These are phyloP conservation scores for Stachybotrys echinatus DNA, from an alignment of 2,329 filamentous ascomycete genomes.

Conservation along the genomic window DNA sequence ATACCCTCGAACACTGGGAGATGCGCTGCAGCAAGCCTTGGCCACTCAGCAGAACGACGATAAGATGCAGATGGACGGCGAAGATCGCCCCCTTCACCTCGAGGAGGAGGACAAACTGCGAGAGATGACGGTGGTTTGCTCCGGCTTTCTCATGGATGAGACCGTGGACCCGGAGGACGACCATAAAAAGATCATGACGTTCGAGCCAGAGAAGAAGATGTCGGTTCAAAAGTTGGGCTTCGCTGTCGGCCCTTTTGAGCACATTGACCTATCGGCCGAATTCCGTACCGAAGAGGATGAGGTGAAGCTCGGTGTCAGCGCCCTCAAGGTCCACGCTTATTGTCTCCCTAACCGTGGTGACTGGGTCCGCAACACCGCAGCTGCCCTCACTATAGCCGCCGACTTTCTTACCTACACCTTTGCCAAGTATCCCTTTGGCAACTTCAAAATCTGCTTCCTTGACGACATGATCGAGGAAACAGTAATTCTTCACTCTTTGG, in stretches of 20 bases:
- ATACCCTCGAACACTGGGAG: conserved; percentile 79
- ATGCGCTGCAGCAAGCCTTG: conserved; percentile 54
- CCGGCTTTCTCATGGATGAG: conserved; percentile 84
- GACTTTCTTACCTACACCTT: conserved; percentile 88
- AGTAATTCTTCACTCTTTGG: conserved; percentile 72
- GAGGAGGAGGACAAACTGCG: conserved; percentile 78
- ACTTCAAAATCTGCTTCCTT: conserved; percentile 90
- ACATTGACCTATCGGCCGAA: conserved; percentile 78
- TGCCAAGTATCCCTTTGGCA: conserved; percentile 84
- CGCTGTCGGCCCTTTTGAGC: conserved; percentile 89
- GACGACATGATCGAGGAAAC: conserved; percentile 80
- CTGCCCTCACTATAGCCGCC: conserved; percentile 78
- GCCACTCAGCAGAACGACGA: conserved; percentile 34
- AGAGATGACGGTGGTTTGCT: conserved; percentile 87
- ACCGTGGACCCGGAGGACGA: conserved; percentile 70
- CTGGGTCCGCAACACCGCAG: conserved; percentile 82
- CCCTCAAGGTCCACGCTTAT: conserved; percentile 84
- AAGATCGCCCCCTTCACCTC: conserved; percentile 37
- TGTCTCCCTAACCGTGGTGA: conserved; percentile 79
- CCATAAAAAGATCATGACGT: conserved; percentile 82
- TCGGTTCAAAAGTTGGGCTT: conserved; percentile 90
- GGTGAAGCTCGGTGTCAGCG: conserved; percentile 81
- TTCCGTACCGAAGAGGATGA: conserved; percentile 89
- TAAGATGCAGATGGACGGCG: conserved; percentile 34
- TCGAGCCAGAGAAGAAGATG: conserved; percentile 68